phyloP scores from a whole-genome alignment of 2,329 filamentous ascomycete species.

The Aureobasidium sp. region DNA sequence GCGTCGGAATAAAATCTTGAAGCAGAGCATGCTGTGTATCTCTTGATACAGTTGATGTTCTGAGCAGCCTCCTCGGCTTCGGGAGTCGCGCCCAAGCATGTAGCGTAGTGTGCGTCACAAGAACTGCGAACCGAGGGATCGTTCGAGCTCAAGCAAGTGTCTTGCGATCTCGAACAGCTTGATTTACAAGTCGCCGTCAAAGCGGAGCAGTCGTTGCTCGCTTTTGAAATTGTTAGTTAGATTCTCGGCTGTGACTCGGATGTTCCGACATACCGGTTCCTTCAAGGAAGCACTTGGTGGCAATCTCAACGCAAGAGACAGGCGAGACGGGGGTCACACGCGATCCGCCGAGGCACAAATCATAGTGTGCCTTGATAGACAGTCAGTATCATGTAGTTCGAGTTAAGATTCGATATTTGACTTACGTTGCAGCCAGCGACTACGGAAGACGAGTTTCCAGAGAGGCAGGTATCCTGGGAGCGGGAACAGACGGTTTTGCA shows the following conservation, averaged over 20 bases:
- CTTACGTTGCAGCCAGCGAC: neutral
- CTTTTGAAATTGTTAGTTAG: too few species aligned
- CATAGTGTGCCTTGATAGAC: neutral
- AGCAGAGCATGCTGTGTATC: neutral
- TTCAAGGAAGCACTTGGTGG: neutral
- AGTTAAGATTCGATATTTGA: too few species aligned
- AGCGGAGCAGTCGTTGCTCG: too few species aligned
- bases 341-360: neutral
- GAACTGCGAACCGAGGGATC: too few species aligned
- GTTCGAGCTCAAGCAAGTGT: too few species aligned
- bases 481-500: neutral
- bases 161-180: too few species aligned
- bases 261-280: neutral
- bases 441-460: neutral
- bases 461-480: neutral
- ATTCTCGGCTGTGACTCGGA: too few species aligned
- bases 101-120: too few species aligned
- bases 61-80: neutral
- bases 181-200: too few species aligned
- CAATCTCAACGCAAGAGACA: neutral
- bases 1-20: too few species aligned
- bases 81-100: neutral
- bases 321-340: neutral
- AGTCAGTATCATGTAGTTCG: too few species aligned
- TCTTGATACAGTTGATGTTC: conserved; percentile 1